phyloP scores from a whole-genome alignment of 1,284 basidiomycete genomes.

The Meripilus lineatus region DNA sequence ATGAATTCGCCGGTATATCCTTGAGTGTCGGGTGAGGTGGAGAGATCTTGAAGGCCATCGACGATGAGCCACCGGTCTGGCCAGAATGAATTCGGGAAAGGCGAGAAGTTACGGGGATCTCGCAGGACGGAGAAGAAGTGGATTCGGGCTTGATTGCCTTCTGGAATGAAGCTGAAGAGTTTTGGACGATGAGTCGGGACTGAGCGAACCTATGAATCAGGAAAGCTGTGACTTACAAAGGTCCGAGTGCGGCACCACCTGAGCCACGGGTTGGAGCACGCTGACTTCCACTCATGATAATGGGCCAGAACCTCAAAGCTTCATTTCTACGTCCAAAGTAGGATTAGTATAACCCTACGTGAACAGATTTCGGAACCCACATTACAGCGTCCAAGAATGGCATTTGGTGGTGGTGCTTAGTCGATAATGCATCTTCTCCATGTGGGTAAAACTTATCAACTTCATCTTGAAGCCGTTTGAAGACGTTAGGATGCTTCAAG shows the following conservation, averaged over 20 bases:
- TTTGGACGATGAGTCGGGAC: neutral
- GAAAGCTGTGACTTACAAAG: slow-evolving; percentile 20
- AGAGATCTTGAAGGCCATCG: neutral
- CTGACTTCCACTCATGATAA: slow-evolving; percentile 46
- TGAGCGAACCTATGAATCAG: neutral
- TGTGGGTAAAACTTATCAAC: slow-evolving; percentile 23
- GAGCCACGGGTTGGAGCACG: slow-evolving; percentile 30
- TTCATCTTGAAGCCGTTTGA: slow-evolving; percentile 21
- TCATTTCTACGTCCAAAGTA: slow-evolving; percentile 62
- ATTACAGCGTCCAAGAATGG: slow-evolving; percentile 27
- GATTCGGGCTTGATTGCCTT: slow-evolving; percentile 21
- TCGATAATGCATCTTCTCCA: slow-evolving; percentile 22
- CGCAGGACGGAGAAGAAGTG: slow-evolving; percentile 24
- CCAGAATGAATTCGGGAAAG: slow-evolving; percentile 24
- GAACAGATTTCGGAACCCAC: slow-evolving; percentile 16
- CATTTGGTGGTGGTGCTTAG: slow-evolving; percentile 19
- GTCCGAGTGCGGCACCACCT: slow-evolving; percentile 17
- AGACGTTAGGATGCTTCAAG: slow-evolving; percentile 17
- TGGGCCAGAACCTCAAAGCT: slow-evolving; percentile 48
- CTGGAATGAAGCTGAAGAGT: slow-evolving; percentile 16
- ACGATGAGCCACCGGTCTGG: slow-evolving; percentile 28
- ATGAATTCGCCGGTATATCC: too few species aligned
- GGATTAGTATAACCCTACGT: neutral
- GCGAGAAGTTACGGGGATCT: slow-evolving; percentile 28
- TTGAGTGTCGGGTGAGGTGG: neutral